A percentile compares a stretch with the other conserved stretches of the same genome.
These are phyloP conservation scores for Trichoderma parareesei DNA, from an alignment of 495 filamentous ascomycete genomes.

Conservation along the genomic window DNA sequence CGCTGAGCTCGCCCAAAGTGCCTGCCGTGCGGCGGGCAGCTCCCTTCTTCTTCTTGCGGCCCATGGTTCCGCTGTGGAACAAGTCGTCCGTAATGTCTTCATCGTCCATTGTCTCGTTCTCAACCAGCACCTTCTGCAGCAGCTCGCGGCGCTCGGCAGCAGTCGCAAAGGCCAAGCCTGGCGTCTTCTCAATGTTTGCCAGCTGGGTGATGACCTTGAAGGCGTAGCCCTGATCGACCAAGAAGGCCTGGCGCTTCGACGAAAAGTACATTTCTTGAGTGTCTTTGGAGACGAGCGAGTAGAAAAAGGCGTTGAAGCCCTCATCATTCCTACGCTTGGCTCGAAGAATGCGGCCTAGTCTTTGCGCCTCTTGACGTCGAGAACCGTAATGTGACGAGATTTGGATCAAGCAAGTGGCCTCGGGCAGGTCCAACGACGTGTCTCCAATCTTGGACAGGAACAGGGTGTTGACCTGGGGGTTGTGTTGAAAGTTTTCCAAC, in stretches of 20 bases:
- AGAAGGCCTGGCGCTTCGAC: constrained; percentile 91
- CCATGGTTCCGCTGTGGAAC: constrained; percentile 47
- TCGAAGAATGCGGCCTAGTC: constrained; percentile 87
- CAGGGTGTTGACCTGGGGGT: constrained; percentile 85
- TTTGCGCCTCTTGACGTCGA: constrained; percentile 92
- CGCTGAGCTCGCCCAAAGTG: constrained; percentile 73
- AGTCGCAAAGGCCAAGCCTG: constrained; percentile 71
- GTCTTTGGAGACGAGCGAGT: constrained; percentile 93
- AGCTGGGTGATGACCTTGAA: constrained; percentile 99
- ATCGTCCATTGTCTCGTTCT: constrained; percentile 73
- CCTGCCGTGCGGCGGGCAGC: constrained; percentile 72
- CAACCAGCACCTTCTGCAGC: constrained; percentile 83
- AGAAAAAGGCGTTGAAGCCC: constrained; percentile 99
- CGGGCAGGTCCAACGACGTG: constrained; percentile 91
- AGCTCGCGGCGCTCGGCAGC: constrained; percentile 79
- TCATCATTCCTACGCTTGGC: constrained; percentile 97
- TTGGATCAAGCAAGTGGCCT: constrained; percentile 96
- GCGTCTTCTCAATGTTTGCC: constrained; percentile 77
- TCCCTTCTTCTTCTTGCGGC: constrained; percentile 40
- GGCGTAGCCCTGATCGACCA: constrained; percentile 97
- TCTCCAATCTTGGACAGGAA: constrained; percentile 98
- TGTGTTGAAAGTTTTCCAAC: constrained; percentile 94
- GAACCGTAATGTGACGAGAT: constrained; percentile 98
- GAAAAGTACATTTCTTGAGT: constrained; percentile 99
- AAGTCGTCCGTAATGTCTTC: constrained; percentile 73